These are phyloP conservation scores for Colletotrichum limetticola DNA, from an alignment of 2,329 filamentous ascomycete genomes.

Conservation along the genomic window DNA sequence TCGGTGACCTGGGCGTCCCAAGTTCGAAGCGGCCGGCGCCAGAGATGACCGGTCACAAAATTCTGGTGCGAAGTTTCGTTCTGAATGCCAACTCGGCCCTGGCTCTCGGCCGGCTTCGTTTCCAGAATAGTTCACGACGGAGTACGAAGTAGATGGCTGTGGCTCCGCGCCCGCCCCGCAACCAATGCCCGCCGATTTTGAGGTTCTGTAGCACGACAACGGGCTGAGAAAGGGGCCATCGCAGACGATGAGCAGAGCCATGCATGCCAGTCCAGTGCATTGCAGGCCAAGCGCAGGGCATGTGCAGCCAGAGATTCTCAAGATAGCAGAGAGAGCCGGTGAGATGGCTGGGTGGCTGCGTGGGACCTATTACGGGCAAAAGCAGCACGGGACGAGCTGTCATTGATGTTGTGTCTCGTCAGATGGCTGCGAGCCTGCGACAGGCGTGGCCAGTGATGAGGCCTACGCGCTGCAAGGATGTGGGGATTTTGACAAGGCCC, in stretches of 20 bases:
- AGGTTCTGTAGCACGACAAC: constrained; percentile 9
- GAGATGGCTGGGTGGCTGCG: not conserved
- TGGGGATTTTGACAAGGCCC: not conserved
- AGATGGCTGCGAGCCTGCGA: constrained; percentile 19
- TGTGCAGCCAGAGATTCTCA: not conserved
- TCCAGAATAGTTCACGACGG: not conserved
- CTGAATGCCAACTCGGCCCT: not conserved
- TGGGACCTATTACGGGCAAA: not conserved
- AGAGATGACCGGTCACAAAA: constrained; percentile 13
- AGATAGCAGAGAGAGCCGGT: not conserved
- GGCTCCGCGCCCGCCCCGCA: not conserved
- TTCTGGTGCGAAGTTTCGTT: not conserved
- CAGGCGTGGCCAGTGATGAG: constrained; percentile 3
- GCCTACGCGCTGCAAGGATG: constrained; percentile 1
- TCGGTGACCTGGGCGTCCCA: not conserved
- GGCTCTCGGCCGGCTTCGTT: not conserved
- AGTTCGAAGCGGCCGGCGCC: not conserved
- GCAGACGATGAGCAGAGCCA: not conserved
- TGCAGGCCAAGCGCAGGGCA: constrained; percentile 12
- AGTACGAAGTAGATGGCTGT: not conserved
- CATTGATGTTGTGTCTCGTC: constrained; percentile 23
- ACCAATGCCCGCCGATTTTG: not conserved
- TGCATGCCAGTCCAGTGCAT: constrained; percentile 15
- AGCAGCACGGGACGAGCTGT: constrained; percentile 16
- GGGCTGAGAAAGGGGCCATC: not conserved